Evolutionary conservation across 768 basidiomycete species (phyloP).

Genomic region (Glaciozyma antarctica): DNA sequence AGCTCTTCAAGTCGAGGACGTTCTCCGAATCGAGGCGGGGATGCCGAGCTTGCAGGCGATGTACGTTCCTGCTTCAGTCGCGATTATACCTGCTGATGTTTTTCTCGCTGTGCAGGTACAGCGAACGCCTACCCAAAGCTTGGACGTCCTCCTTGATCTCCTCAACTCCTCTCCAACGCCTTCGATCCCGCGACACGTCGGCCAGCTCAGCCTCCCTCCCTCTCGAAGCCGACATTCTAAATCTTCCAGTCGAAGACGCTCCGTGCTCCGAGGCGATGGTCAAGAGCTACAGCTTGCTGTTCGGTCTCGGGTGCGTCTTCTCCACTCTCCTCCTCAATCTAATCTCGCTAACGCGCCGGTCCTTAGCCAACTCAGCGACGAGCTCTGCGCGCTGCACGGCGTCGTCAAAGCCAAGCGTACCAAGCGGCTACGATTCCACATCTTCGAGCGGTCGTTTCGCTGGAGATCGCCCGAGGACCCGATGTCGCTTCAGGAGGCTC

Average conservation of each 20-base stretch:
- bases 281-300: constrained; percentile 28
- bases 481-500: constrained; percentile 23
- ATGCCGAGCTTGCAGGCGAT: constrained; percentile 25
- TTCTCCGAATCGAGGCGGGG: constrained; percentile 20
- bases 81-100: not conserved
- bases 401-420: not conserved
- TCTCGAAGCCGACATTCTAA: not conserved
- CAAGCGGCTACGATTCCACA: constrained; percentile 8
- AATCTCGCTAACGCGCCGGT: not conserved
- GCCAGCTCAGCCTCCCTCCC: not conserved
- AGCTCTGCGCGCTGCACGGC: constrained; percentile 19
- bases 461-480: not conserved
- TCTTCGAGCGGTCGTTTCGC: constrained; percentile 7
- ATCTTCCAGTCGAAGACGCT: not conserved
- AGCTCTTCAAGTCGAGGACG: constrained; percentile 26
- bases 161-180: constrained; percentile 9
- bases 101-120: constrained; percentile 10
- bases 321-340: too few species aligned
- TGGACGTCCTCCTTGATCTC: constrained; percentile 29
- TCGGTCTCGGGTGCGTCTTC: constrained; percentile 17
- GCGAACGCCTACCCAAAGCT: constrained; percentile 21
- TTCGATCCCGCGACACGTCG: constrained; percentile 4
- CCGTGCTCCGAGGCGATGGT: constrained; percentile 24
- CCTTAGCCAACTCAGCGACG: constrained; percentile 23
- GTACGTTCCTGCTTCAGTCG: constrained; percentile 3